These are phyloP conservation scores for Tricholoma saponaceum DNA, from an alignment of 768 basidiomycete genomes.

Conservation along the genomic window DNA sequence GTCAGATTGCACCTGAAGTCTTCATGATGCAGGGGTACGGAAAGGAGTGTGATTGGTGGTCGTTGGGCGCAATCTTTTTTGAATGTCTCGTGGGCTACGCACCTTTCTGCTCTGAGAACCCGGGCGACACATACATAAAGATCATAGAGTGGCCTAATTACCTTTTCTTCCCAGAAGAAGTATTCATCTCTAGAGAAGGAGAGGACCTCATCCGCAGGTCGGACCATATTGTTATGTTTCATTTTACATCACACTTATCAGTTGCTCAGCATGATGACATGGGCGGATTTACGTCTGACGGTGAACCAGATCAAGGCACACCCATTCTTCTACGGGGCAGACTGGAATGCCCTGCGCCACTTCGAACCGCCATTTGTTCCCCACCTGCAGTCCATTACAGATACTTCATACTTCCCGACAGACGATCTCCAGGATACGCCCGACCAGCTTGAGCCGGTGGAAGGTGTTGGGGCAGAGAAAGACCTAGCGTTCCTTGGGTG, in stretches of 20 bases:
- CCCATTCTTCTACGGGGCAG: conserved; percentile 93
- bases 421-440: conserved; percentile 80
- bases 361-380: conserved; percentile 98
- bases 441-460: conserved; percentile 54
- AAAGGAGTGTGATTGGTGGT: conserved; percentile 99
- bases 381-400: conserved; percentile 85
- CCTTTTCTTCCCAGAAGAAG: conserved; percentile 91
- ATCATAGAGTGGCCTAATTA: conserved; percentile 95
- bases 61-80: conserved; percentile 97
- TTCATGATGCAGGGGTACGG: conserved; percentile 97
- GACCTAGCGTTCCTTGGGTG: conserved; percentile 67
- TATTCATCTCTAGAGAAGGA: conserved; percentile 87
- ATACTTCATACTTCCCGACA: conserved; percentile 95
- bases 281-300: conserved; percentile 68
- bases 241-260: conserved; percentile 7
- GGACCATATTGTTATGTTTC: conserved; percentile 16
- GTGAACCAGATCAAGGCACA: conserved; percentile 89
- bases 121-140: conserved; percentile 97
- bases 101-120: conserved; percentile 96
- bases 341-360: conserved; percentile 87
- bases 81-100: conserved; percentile 98
- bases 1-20: conserved; percentile 93
- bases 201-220: conserved; percentile 87
- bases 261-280: conserved; percentile 74
- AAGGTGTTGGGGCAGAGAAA: conserved; percentile 61